These are phyloP conservation scores for Trichomonas gallinae DNA, from an alignment of 208 protist genomes.

Conservation along the genomic window DNA sequence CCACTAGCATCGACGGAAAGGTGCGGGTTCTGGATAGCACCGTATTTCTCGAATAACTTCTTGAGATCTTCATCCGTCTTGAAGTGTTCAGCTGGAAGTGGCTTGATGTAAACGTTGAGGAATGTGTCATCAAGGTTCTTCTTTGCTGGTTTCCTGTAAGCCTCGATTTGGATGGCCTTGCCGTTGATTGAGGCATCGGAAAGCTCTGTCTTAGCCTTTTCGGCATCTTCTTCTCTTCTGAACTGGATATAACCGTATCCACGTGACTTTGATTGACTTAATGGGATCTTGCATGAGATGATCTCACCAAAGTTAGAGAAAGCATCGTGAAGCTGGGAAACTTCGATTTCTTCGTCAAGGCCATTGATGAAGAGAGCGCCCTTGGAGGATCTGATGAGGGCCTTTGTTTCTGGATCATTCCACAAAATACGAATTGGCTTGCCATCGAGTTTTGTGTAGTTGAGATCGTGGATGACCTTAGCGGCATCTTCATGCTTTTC, in stretches of 20 bases:
- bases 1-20: neutral
- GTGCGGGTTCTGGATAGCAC: too few species aligned
- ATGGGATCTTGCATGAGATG: conserved; percentile 3
- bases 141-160: neutral
- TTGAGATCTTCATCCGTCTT: neutral
- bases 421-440: neutral
- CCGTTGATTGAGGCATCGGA: neutral
- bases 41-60: neutral
- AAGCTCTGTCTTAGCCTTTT: neutral
- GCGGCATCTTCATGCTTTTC: neutral
- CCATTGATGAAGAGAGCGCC: neutral
- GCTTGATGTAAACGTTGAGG: neutral
- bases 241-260: neutral
- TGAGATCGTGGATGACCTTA: neutral
- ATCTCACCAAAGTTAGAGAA: conserved; percentile 18
- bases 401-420: neutral
- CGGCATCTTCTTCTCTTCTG: neutral
- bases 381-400: neutral
- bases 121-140: neutral
- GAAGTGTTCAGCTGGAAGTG: neutral
- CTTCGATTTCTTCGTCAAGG: neutral
- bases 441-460: neutral
- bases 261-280: neutral
- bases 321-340: neutral
- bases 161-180: neutral